phyloP scores from a whole-genome alignment of 495 filamentous ascomycete genomes.

The Gamarada debralockiae region DNA sequence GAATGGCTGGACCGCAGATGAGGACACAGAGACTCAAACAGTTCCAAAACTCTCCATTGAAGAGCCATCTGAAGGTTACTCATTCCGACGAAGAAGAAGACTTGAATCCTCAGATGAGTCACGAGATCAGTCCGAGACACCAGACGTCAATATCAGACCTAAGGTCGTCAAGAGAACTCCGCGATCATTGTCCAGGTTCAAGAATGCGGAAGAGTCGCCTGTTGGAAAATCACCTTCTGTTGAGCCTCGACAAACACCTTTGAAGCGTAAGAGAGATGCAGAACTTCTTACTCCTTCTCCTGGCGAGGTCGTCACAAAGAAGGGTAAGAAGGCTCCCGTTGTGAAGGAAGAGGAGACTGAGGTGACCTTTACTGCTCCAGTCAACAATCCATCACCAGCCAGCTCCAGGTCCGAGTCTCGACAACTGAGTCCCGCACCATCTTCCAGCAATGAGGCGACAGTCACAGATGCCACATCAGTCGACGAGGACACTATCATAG shows the following conservation, averaged over 20 bases:
- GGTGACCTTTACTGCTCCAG: not conserved
- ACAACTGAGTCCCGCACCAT: constrained; percentile 7
- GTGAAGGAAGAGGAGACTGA: not conserved
- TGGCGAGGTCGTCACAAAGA: not conserved
- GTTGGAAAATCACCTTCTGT: constrained; percentile 7
- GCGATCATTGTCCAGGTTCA: constrained; percentile 15
- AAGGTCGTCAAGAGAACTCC: constrained; percentile 19
- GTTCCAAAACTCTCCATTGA: constrained; percentile 25
- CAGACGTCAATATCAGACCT: constrained; percentile 25
- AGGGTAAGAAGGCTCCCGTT: not conserved
- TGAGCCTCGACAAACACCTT: not conserved
- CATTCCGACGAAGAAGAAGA: constrained; percentile 18
- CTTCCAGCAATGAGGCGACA: constrained; percentile 5
- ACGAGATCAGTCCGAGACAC: constrained; percentile 22
- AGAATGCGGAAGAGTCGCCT: constrained; percentile 11
- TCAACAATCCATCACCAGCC: not conserved
- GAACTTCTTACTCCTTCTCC: constrained; percentile 5
- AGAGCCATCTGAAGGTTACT: constrained; percentile 16
- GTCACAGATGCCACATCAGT: constrained; percentile 26
- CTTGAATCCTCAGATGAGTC: constrained; percentile 11
- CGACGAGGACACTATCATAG: constrained; percentile 23
- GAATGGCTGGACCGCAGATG: constrained; percentile 72
- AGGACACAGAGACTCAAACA: constrained; percentile 1
- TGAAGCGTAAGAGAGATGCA: constrained; percentile 13
- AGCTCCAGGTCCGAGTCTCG: constrained; percentile 1